Evolutionary conservation across 2,329 filamentous ascomycete genomes (phyloP).

Genomic region (Aspergillus awamori): DNA sequence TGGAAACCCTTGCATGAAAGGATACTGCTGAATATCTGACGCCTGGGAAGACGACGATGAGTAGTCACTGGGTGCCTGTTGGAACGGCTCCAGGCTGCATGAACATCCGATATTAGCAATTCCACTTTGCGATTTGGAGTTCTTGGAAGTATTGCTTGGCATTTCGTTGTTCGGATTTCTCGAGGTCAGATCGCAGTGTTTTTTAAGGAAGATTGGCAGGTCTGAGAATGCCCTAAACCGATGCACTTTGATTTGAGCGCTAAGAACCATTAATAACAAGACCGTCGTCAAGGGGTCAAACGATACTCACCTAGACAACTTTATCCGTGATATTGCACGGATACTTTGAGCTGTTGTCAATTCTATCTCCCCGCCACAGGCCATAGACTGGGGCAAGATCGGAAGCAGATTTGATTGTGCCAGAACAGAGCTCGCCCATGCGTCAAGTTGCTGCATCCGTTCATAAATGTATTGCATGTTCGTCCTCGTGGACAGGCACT

Average conservation of each 20-base stretch:
- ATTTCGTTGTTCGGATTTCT: slow-evolving; percentile 25
- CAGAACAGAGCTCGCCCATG: slow-evolving; percentile 42
- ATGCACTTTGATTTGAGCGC: slow-evolving; percentile 50
- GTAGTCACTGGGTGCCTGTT: slow-evolving; percentile 34
- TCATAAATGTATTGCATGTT: slow-evolving; percentile 45
- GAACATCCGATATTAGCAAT: slow-evolving; percentile 37
- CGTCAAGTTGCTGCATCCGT: slow-evolving; percentile 46
- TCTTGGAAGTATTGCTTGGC: slow-evolving; percentile 9
- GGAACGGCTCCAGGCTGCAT: slow-evolving; percentile 34
- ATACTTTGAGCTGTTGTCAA: slow-evolving; percentile 43
- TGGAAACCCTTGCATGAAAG: slow-evolving; percentile 41
- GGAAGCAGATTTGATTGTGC: slow-evolving; percentile 38
- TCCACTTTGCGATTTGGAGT: slow-evolving; percentile 22
- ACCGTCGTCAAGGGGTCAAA: background rate
- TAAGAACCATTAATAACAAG: slow-evolving; percentile 23
- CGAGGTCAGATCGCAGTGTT: slow-evolving; percentile 48
- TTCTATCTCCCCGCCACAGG: slow-evolving; percentile 36
- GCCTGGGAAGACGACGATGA: slow-evolving; percentile 37
- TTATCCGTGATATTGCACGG: slow-evolving; percentile 47
- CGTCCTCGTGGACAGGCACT: slow-evolving; percentile 38
- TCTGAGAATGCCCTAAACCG: slow-evolving; percentile 52
- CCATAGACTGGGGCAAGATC: slow-evolving; percentile 25
- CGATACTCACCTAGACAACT: slow-evolving; percentile 43
- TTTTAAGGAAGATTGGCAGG: slow-evolving; percentile 50
- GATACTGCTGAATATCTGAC: slow-evolving; percentile 35